These are phyloP conservation scores for Teunomyces stri DNA, from an alignment of 805 yeast genomes.

Conservation along the genomic window DNA sequence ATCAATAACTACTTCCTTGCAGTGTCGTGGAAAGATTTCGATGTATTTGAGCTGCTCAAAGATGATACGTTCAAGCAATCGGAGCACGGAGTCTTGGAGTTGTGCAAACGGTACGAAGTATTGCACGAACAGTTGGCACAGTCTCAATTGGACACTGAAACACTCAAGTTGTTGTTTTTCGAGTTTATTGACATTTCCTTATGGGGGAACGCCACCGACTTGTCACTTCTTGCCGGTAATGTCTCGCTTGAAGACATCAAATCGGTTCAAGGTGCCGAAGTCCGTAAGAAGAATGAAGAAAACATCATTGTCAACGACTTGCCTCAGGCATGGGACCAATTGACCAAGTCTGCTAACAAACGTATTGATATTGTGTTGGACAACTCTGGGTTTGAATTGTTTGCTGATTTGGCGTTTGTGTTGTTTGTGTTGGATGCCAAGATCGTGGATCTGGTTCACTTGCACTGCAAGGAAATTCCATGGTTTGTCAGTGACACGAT, in stretches of 20 bases:
- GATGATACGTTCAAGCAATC: slow-evolving; percentile 74
- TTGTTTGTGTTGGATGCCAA: slow-evolving; percentile 60
- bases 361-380: slow-evolving; percentile 84
- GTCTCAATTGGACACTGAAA: slow-evolving; percentile 5
- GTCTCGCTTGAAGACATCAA: slow-evolving; percentile 80
- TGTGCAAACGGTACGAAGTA: slow-evolving; percentile 59
- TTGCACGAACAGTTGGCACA: slow-evolving; percentile 25
- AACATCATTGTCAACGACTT: slow-evolving; percentile 78
- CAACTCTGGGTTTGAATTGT: slow-evolving; percentile 93
- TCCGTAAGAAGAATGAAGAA: slow-evolving; percentile 75
- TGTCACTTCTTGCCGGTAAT: slow-evolving; percentile 86
- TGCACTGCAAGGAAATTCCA: slow-evolving; percentile 89
- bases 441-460: slow-evolving; percentile 59
- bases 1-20: slow-evolving; percentile 45
- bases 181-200: slow-evolving; percentile 86
- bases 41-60: slow-evolving; percentile 71
- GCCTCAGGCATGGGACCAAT: slow-evolving; percentile 58
- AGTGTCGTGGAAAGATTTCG: slow-evolving; percentile 55
- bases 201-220: slow-evolving; percentile 98
- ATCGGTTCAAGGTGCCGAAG: slow-evolving; percentile 86
- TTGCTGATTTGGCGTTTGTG: slow-evolving; percentile 72
- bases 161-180: slow-evolving; percentile 58
- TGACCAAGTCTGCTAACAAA: slow-evolving; percentile 33
- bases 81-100: slow-evolving; percentile 71
- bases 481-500: slow-evolving; percentile 98